phyloP scores from a whole-genome alignment of 257 asterid genomes.

The Nicotiana paniculata region DNA sequence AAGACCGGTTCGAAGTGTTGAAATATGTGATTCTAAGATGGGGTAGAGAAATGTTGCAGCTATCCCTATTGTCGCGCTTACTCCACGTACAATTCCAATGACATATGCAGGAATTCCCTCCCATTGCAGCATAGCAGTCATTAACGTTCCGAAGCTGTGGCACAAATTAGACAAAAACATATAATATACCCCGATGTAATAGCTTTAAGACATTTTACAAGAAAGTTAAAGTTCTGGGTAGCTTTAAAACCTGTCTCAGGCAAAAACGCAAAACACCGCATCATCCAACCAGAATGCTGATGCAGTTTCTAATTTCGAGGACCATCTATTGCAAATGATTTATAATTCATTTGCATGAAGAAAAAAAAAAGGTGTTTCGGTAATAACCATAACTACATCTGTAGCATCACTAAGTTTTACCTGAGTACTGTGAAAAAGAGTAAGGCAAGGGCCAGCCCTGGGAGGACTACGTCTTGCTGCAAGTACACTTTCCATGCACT shows the following conservation, averaged over 20 bases:
- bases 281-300: not conserved
- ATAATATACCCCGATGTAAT: not conserved
- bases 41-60: slow-evolving; percentile 80
- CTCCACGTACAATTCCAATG: slow-evolving; percentile 82
- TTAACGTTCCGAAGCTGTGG: slow-evolving; percentile 78
- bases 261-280: not conserved
- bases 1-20: slow-evolving; percentile 71
- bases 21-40: slow-evolving; percentile 40
- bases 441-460: slow-evolving; percentile 77
- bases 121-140: slow-evolving; percentile 93
- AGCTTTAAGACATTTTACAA: not conserved
- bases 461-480: slow-evolving; percentile 62
- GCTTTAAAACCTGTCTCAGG: not conserved
- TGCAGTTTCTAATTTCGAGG: not conserved
- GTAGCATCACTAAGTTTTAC: slow-evolving; percentile 21
- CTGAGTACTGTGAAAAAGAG: slow-evolving; percentile 76
- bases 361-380: not conserved
- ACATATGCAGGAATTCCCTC: slow-evolving; percentile 78
- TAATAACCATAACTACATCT: not conserved
- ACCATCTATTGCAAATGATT: not conserved
- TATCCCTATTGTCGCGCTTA: slow-evolving; percentile 73
- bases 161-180: not conserved
- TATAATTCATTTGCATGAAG: not conserved
- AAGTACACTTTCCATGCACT: slow-evolving; percentile 72
- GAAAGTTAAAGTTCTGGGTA: not conserved